Conservation (phyloP, 2,329 filamentous ascomycete genomes). For the Trichophyton benhamiae region DNA sequence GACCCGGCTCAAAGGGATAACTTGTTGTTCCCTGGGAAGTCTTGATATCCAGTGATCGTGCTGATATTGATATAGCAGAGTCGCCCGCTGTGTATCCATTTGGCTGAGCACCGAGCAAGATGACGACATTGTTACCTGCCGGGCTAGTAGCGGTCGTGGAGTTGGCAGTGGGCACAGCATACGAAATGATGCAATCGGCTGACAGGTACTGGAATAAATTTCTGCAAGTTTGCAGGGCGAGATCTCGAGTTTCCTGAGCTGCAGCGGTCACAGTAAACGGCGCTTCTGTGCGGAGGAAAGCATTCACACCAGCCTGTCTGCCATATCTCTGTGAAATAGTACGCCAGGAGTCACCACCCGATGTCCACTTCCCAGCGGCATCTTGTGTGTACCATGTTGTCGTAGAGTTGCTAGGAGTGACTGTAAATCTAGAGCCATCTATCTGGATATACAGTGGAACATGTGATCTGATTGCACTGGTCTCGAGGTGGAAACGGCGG, state of each 20-base stretch:
- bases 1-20: constrained; percentile 24
- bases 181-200: constrained; percentile 34
- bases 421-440: constrained; percentile 15
- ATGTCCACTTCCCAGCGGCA: constrained; percentile 15
- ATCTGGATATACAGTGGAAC: constrained; percentile 14
- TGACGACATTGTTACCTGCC: constrained; percentile 36
- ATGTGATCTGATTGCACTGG: neutral
- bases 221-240: constrained; percentile 44
- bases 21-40: constrained; percentile 13
- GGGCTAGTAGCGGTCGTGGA: neutral
- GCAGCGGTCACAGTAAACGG: constrained; percentile 32
- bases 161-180: constrained; percentile 12
- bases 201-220: constrained; percentile 48
- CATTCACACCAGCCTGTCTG: constrained; percentile 41
- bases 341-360: constrained; percentile 18
- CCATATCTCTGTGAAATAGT: constrained; percentile 28
- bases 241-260: constrained; percentile 19
- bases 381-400: constrained; percentile 20
- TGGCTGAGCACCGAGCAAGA: constrained; percentile 18
- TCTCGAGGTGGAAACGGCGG: constrained; percentile 27
- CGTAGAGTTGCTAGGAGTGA: constrained; percentile 6
- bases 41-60: constrained; percentile 11
- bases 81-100: constrained; percentile 10
- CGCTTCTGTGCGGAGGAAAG: constrained; percentile 40
- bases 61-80: constrained; percentile 21